A percentile compares a stretch with the other conserved stretches of the same genome.
phyloP scores from a whole-genome alignment of 2,329 filamentous ascomycete genomes.

The Claviceps citrina region DNA sequence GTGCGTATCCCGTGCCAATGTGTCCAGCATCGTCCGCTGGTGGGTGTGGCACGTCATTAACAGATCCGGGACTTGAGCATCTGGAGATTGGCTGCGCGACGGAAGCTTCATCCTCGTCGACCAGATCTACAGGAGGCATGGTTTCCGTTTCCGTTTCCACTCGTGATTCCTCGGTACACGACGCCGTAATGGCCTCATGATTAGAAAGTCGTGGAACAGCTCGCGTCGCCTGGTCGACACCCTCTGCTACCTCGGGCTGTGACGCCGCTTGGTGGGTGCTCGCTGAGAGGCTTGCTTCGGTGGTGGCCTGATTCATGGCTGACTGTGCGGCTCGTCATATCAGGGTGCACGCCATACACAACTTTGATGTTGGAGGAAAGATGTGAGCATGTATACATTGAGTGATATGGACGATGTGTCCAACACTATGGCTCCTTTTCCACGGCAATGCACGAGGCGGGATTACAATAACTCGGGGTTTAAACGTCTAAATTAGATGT shows the following conservation, averaged over 20 bases:
- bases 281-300: neutral
- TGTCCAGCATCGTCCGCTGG: conserved; percentile 5
- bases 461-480: too few relatives aligned
- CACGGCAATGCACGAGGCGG: neutral
- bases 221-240: neutral
- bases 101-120: neutral
- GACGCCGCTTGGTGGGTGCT: neutral
- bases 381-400: too few relatives aligned
- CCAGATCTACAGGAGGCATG: neutral
- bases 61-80: conserved; percentile 35
- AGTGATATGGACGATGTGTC: too few relatives aligned
- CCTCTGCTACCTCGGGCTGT: neutral
- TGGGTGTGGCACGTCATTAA: conserved; percentile 12
- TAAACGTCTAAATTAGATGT: too few relatives aligned
- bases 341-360: neutral
- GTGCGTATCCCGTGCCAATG: conserved; percentile 18
- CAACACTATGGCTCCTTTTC: too few relatives aligned
- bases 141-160: neutral
- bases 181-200: neutral
- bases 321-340: neutral
- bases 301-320: neutral
- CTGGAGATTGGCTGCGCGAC: neutral
- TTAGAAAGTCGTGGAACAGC: neutral
- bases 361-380: neutral
- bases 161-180: neutral